Conservation (phyloP, 2,329 filamentous ascomycete species). For the Colletotrichum somersetense region DNA sequence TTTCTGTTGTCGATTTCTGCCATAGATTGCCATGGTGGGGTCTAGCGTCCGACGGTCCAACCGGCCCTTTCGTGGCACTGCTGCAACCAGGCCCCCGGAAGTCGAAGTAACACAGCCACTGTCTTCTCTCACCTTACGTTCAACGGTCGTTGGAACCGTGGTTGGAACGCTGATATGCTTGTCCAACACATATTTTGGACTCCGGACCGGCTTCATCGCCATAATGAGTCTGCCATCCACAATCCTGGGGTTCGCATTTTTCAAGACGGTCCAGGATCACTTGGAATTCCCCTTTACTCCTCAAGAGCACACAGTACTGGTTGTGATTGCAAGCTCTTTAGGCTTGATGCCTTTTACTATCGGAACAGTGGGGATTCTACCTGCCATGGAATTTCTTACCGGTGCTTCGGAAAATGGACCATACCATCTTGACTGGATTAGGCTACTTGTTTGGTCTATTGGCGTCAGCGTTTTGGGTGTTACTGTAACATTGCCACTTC, state of each 20-base stretch:
- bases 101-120: too few relatives aligned
- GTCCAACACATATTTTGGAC: slow-evolving; percentile 14
- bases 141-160: background rate
- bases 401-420: background rate
- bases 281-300: slow-evolving; percentile 2
- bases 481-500: background rate
- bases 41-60: too few relatives aligned
- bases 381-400: slow-evolving; percentile 16
- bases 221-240: slow-evolving; percentile 10
- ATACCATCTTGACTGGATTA: background rate
- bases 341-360: slow-evolving; percentile 17
- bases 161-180: slow-evolving; percentile 4
- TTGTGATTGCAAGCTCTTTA: slow-evolving; percentile 13
- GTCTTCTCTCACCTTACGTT: background rate
- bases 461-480: slow-evolving; percentile 16
- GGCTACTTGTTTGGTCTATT: slow-evolving; percentile 11
- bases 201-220: slow-evolving; percentile 10
- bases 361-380: slow-evolving; percentile 7
- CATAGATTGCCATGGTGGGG: too few relatives aligned
- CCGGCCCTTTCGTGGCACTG: too few relatives aligned
- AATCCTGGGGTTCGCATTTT: slow-evolving; percentile 7
- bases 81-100: too few relatives aligned
- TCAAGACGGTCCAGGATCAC: slow-evolving; percentile 1
- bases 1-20: too few relatives aligned
- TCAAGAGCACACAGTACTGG: background rate